Base-by-base conservation (phyloP, 768 basidiomycete species). In the Leucogyrophana mollusca region DNA sequence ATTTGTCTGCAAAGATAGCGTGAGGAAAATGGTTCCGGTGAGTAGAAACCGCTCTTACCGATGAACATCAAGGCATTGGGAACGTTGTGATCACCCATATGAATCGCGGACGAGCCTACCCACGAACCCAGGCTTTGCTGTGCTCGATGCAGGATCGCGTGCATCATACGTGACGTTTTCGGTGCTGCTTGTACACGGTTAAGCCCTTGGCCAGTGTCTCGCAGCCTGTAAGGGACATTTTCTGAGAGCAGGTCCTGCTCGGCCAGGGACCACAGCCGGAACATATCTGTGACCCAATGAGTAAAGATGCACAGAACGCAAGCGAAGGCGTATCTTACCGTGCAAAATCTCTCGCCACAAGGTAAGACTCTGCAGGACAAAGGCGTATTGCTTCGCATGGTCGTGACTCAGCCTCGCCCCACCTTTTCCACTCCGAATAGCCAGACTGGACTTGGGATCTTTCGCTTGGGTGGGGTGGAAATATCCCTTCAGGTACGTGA, bases 151-250 rank as follows among this genome's bases (percentile, higher is more conserved):
- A 93, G 78, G 57, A 93, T 90, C 20, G 76, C 77, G 60, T 90
- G 89, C 90, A 92, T 92, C 82, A 89, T 83, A 22, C 87, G 82
- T n/a, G 88, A 83, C 3, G 90, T 93, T 64, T 91, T 92, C 10
- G 90, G 90, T 3, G 90, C 80, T 0, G 83, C 80, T 61, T 92
- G 90, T 9, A 93, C 89, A 36, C 90, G 85, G 67, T 93, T 93
- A 44, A 93, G 74, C n/a, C 90, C 90, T 57, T 93, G 90, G 21
- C 90, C 90, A 0, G 90, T 93, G 61, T 93, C 90, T 22, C 90
- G 83, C 32, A 93, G 73, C 23, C 90, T 85, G 62, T 93, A 93
- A 3, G 81, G 61, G 33, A 85, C 70, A 17, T 72, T 81, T 57
- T 90, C 83, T 5, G 87, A 83, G n/a, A 93, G 74, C 11, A 93